phyloP scores from a whole-genome alignment of 352 stramenopile species.

The Pythium plurisporium region DNA sequence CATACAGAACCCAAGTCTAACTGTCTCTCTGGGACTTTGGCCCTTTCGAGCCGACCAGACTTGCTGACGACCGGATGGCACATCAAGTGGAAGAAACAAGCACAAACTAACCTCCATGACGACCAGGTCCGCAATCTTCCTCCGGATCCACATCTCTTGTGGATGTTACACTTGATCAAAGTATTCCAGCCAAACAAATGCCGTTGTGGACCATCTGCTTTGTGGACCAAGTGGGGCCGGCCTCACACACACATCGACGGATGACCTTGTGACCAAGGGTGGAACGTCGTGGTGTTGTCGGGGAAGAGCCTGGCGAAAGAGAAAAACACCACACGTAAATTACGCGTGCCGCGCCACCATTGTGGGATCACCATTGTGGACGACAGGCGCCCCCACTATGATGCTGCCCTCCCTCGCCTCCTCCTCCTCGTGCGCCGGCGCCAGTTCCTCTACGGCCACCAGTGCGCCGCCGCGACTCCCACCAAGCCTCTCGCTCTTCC shows the following conservation, averaged over 20 bases:
- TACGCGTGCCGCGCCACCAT: background rate
- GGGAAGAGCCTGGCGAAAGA: background rate
- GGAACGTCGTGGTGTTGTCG: background rate
- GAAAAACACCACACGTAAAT: background rate
- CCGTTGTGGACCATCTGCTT: background rate
- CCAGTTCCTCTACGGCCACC: too few relatives aligned
- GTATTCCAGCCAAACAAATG: background rate
- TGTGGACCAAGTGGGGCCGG: too few relatives aligned
- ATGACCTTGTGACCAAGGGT: background rate
- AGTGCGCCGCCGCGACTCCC: background rate
- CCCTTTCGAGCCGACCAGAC: too few relatives aligned
- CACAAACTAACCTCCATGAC: too few relatives aligned
- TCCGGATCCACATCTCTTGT: background rate
- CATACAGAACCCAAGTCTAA: background rate
- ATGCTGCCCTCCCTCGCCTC: constrained; percentile 13
- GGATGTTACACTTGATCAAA: background rate
- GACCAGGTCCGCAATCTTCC: background rate
- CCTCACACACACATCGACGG: background rate
- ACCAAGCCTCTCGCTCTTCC: constrained; percentile 6
- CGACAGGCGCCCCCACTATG: background rate
- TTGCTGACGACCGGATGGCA: constrained; percentile 9
- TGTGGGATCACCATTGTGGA: too few relatives aligned
- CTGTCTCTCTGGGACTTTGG: too few relatives aligned
- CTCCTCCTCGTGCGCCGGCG: background rate
- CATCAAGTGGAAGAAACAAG: background rate